Evolutionary conservation across 2,329 filamentous ascomycete genomes (phyloP), one percentile per base, ranked within the genome.

Genomic region (Hypoxylon sp.): DNA sequence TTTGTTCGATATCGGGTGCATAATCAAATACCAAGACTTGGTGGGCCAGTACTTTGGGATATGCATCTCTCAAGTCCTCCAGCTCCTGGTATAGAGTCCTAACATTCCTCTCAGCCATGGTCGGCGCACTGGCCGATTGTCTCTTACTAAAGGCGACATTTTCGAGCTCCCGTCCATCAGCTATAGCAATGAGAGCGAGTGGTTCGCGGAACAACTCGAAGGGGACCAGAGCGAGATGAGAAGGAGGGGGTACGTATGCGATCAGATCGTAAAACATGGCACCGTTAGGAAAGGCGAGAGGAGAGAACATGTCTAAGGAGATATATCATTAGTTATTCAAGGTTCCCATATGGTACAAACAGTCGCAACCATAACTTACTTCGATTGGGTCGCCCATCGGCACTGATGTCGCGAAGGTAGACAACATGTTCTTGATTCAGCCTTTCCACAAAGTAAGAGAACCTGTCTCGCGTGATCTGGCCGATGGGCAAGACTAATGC

Each of bases 181-280:
- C 89, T 51, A 97, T 78, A 2, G 90, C 93, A 56, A 99, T 82
- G 17, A 97, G 79, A 41, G 89, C 83, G 44, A 97, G 78, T 6
- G 91, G 88, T 69, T 96, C 90, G 63, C 92, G 83, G 70, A 90
- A 96, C 31, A 93, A 78, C 69, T 99, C 94, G 75, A 97, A 97
- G 1, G 94, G 92, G 26, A 88, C 88, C 29, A 96, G 75, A 13
- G 90, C 82, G 31, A 90, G 77, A 67, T 96, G 90, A 21, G 90
- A 90, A 21, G 86, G 80, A n/a, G 89, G 86, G 16, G 91, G 88
- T 46, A 88, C 78, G 65, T 91, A 87, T 54, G 89, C 91, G 50
- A 89, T 86, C 56, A 97, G 81, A 69, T 96, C 89, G 78, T 94
- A 97, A 64, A 97, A 81, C 55, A 97, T 88, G 65, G 87, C 86